These are phyloP conservation scores for Paramyrothecium roridum DNA, from an alignment of 2,329 filamentous ascomycete species.

Conservation along the genomic window DNA sequence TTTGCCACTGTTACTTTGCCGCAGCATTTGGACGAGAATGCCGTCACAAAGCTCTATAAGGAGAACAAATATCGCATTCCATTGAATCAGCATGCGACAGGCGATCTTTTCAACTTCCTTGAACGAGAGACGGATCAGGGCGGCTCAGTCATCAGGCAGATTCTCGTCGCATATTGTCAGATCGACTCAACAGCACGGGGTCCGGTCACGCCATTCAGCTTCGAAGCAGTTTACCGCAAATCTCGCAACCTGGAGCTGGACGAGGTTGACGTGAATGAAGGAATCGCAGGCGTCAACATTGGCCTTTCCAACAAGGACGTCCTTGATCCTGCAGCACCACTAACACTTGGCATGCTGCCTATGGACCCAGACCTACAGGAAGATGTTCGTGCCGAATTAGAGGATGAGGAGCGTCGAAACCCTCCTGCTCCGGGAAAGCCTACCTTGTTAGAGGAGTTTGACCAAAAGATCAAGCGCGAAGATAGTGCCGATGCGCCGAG, in stretches of 20 bases:
- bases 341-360: constrained; percentile 78
- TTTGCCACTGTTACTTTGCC: constrained; percentile 74
- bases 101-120: constrained; percentile 80
- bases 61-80: constrained; percentile 87
- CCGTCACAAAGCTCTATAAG: constrained; percentile 75
- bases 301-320: constrained; percentile 61
- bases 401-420: constrained; percentile 77
- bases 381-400: constrained; percentile 83
- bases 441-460: constrained; percentile 83
- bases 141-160: constrained; percentile 71
- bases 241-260: constrained; percentile 61
- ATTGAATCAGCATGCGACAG: constrained; percentile 80
- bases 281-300: constrained; percentile 60
- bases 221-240: constrained; percentile 56
- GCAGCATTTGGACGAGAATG: constrained; percentile 74
- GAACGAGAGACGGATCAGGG: constrained; percentile 83
- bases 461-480: constrained; percentile 83
- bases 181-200: constrained; percentile 58
- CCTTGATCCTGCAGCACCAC: constrained; percentile 49
- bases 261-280: constrained; percentile 61
- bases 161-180: constrained; percentile 62
- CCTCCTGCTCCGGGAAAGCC: constrained; percentile 68
- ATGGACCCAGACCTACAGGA: constrained; percentile 80
- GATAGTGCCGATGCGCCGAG: constrained; percentile 80
- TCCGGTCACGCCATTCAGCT: constrained; percentile 62